Conservation (phyloP, 1,284 basidiomycete genomes). For the Melampsora occidentalis region DNA sequence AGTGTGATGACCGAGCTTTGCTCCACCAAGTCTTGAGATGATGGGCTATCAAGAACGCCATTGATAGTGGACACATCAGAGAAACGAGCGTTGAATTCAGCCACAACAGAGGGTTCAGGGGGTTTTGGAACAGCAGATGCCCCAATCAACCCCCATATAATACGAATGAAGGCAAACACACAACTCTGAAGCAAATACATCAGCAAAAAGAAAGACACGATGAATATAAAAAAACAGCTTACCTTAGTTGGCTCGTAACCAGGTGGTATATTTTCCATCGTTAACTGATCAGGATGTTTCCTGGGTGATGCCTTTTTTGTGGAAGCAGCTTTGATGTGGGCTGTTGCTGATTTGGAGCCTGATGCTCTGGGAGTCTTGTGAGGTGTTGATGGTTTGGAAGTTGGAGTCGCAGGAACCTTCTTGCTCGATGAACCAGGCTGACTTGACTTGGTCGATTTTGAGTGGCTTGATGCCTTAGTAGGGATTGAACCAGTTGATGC, state of each 20-base stretch:
- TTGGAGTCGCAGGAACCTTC: not conserved
- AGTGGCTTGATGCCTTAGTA: not conserved
- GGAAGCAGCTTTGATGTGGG: not conserved
- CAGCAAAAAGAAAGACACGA: not conserved
- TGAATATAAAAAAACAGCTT: too few species aligned
- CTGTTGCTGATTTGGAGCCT: too few species aligned
- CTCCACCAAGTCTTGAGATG: not conserved
- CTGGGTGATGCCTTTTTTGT: not conserved
- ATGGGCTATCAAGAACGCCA: not conserved
- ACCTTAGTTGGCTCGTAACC: slow-evolving; percentile 2
- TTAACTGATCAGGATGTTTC: not conserved
- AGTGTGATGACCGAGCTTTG: not conserved
- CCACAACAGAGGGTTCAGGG: not conserved
- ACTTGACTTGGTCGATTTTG: not conserved
- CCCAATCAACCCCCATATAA: not conserved
- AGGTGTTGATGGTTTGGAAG: not conserved
- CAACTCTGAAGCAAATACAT: not conserved
- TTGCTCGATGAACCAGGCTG: not conserved
- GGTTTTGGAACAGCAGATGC: not conserved
- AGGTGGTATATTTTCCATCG: not conserved
- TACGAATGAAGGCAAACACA: not conserved
- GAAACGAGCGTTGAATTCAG: slow-evolving; percentile 4
- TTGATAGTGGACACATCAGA: not conserved
- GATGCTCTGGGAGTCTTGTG: not conserved
- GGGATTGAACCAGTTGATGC: not conserved